Base-by-base conservation (phyloP, 331 rosid species). In the Quercus tomentella region DNA sequence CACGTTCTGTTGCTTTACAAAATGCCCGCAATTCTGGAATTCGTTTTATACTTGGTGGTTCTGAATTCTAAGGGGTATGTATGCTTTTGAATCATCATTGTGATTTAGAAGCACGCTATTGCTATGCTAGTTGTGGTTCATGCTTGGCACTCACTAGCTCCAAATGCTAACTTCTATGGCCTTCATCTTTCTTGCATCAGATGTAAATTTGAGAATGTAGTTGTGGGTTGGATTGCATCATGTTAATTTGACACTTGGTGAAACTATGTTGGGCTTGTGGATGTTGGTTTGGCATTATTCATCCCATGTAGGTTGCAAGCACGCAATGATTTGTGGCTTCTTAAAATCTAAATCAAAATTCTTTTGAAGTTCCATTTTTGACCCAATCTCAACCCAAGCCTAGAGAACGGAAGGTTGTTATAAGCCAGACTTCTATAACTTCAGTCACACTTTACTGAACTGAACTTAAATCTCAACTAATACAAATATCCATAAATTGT, bases 31-130 rank as follows among this genome's bases (percentile, higher is more conserved):
- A 88, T 88, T 70, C 93, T 23, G 97, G 98, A 51, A 61, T 88
- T 83, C 98, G 96, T 31, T 93, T 96, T 82, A 75, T 93, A 28
- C 92, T 96, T 21, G 97, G 97, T 70, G 99, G 98, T 57, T 89
- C 94, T 91, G 77, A 90, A 93, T 89, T 93, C 99, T 70, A 93
- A 86, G 82, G 86, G 97, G 97, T 95, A 87, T 37, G 43, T 37
- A 7, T 76, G 85, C 43, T 62, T 63, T 26, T 10, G 72, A 66
- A 77, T 74, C 56, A 7, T 68, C 30, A 4, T 26, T 55, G 8
- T 60, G 35, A 72, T 68, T 76, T 72, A 67, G 15, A 31, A 67
- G 26, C 35, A 70, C 52, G 63, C 68, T 52, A 58, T 74, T 35
- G 43, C 9, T 35, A 8, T 35, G 10, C 43, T 35, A 35, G 43